Percentiles rank a stretch among this genome's conserved stretches.
phyloP scores from a whole-genome alignment of 176 grass and related monocot genomes.

The Hyparrhenia diplandra region DNA sequence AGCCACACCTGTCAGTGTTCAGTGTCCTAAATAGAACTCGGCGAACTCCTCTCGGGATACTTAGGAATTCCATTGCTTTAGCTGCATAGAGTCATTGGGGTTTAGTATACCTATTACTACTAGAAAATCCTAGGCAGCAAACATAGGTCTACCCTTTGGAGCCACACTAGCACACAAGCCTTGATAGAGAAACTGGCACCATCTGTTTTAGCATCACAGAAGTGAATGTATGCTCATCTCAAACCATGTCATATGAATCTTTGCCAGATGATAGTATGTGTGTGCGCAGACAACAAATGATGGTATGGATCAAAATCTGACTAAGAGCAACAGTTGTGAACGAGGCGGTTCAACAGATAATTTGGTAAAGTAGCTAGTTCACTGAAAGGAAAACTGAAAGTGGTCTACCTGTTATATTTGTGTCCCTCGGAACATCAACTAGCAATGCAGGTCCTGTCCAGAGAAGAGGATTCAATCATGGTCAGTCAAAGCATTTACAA shows the following conservation, averaged over 20 bases:
- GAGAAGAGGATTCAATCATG: neutral
- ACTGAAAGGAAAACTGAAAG: neutral
- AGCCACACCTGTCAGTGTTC: conserved; percentile 68
- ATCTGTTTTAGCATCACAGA: neutral
- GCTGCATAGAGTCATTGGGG: conserved; percentile 33
- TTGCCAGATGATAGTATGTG: neutral
- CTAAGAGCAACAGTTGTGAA: neutral
- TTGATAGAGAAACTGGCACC: neutral
- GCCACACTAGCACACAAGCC: neutral
- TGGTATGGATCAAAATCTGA: neutral
- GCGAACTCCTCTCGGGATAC: conserved; percentile 68
- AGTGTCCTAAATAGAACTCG: conserved; percentile 82
- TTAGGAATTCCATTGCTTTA: conserved; percentile 65
- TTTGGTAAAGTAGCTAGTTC: neutral
- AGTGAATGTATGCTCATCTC: neutral
- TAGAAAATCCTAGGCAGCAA: neutral
- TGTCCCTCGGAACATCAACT: conserved; percentile 83
- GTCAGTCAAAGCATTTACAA: neutral
- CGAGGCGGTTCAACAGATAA: neutral
- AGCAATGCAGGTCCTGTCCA: conserved; percentile 78
- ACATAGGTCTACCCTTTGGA: neutral
- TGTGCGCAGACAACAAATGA: neutral
- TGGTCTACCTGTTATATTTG: conserved; percentile 85
- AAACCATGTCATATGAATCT: neutral
- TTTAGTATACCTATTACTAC: neutral